A percentile compares a stretch with the other conserved stretches of the same genome.
These are phyloP conservation scores for Pyrenophora tritici-repentis DNA, from an alignment of 2,329 filamentous ascomycete genomes.

Conservation along the genomic window DNA sequence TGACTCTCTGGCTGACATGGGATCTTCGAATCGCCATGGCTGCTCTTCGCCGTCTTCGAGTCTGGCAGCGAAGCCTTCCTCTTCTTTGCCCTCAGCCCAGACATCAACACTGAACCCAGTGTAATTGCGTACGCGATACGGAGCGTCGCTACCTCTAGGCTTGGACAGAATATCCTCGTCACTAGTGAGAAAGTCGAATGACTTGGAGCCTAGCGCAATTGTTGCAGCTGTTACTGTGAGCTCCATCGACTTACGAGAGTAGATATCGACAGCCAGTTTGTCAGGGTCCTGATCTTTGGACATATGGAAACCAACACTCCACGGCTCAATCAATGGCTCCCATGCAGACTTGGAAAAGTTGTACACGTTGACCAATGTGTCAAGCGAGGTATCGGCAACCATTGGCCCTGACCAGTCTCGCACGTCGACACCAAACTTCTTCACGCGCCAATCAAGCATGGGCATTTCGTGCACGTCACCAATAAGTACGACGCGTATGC, in stretches of 20 bases:
- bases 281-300: conserved; percentile 77
- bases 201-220: conserved; percentile 91
- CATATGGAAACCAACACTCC: conserved; percentile 91
- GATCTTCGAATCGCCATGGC: conserved; percentile 96
- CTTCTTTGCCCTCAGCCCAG: conserved; percentile 72
- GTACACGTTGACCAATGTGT: conserved; percentile 95
- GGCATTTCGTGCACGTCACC: conserved; percentile 95
- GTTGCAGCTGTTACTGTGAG: conserved; percentile 91
- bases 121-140: conserved; percentile 92
- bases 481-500: conserved; percentile 89
- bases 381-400: conserved; percentile 85
- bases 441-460: conserved; percentile 90
- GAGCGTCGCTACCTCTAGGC: conserved; percentile 86
- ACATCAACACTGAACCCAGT: conserved; percentile 90
- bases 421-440: conserved; percentile 82
- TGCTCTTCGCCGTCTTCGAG: conserved; percentile 87
- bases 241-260: conserved; percentile 88
- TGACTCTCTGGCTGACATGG: conserved; percentile 93
- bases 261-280: conserved; percentile 79
- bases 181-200: conserved; percentile 83
- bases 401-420: conserved; percentile 90
- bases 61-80: conserved; percentile 72
- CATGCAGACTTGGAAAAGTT: conserved; percentile 99
- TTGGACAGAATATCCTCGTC: conserved; percentile 94
- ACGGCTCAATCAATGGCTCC: conserved; percentile 95